Evolutionary conservation across 805 yeast genomes (phyloP).

Genomic region (Suhomyces sp.): DNA sequence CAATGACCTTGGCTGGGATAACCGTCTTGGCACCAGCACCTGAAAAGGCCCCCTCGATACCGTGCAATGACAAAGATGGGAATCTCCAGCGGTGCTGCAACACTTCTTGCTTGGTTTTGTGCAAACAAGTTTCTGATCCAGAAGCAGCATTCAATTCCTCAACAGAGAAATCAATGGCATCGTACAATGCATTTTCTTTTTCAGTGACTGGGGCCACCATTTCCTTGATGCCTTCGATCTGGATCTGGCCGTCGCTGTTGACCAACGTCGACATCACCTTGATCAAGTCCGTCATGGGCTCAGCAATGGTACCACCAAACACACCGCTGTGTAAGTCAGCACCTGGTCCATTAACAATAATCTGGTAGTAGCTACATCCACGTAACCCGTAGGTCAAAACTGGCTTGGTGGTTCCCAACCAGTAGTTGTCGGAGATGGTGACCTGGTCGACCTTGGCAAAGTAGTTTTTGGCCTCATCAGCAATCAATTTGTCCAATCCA

Average conservation of each 20-base stretch:
- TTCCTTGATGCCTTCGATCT: slow-evolving; percentile 84
- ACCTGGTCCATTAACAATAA: slow-evolving; percentile 81
- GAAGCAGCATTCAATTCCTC: slow-evolving; percentile 84
- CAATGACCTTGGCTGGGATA: slow-evolving; percentile 89
- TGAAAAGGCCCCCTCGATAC: slow-evolving; percentile 95
- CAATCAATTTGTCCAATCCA: slow-evolving; percentile 83
- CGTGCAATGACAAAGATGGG: slow-evolving; percentile 94
- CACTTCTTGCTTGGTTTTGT: slow-evolving; percentile 75
- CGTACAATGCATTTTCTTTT: slow-evolving; percentile 74
- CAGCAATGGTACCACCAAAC: slow-evolving; percentile 96
- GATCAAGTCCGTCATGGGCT: slow-evolving; percentile 92
- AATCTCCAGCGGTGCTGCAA: slow-evolving; percentile 98
- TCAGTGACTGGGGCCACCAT: slow-evolving; percentile 94
- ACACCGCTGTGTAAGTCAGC: slow-evolving; percentile 98
- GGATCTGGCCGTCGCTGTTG: slow-evolving; percentile 75
- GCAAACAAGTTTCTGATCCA: slow-evolving; percentile 81
- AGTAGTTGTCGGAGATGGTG: slow-evolving; percentile 94
- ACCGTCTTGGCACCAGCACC: slow-evolving; percentile 97
- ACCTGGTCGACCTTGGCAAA: slow-evolving; percentile 91
- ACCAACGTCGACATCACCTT: slow-evolving; percentile 77
- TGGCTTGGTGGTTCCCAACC: slow-evolving; percentile 97
- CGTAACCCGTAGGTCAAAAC: slow-evolving; percentile 96
- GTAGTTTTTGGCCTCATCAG: slow-evolving; percentile 70
- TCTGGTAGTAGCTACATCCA: slow-evolving; percentile 92
- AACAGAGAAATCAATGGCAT: slow-evolving; percentile 79